Evolutionary conservation across 129 eudicot species (phyloP).

Genomic region (Tanacetum coccineum): DNA sequence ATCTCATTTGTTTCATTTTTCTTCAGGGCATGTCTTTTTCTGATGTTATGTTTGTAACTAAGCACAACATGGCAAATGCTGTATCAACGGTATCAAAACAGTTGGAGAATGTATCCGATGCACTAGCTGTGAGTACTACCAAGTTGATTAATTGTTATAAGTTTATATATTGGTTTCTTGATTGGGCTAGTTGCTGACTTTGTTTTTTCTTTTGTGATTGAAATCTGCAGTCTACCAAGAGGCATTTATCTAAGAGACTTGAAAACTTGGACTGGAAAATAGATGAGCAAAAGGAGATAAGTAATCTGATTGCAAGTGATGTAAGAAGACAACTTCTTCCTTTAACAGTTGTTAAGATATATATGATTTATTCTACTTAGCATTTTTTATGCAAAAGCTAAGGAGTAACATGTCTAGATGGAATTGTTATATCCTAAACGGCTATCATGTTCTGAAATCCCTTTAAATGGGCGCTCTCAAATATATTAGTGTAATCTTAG

Average conservation of each 20-base stretch:
- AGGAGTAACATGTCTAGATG: background rate
- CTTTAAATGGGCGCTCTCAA: background rate
- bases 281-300: conserved; percentile 75
- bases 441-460: background rate
- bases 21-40: conserved; percentile 82
- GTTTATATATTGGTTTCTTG: background rate
- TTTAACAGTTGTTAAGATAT: background rate
- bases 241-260: conserved; percentile 71
- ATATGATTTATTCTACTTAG: background rate
- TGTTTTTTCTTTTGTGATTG: conserved; percentile 6
- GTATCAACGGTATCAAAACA: conserved; percentile 85
- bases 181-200: conserved; percentile 9
- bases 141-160: background rate
- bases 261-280: conserved; percentile 88
- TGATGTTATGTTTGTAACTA: conserved; percentile 89
- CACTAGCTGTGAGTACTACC: conserved; percentile 58
- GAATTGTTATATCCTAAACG: conserved; percentile 3
- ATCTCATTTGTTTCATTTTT: background rate
- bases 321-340: conserved; percentile 34
- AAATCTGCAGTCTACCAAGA: conserved; percentile 62
- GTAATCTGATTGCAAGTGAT: conserved; percentile 62
- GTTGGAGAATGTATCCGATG: conserved; percentile 74
- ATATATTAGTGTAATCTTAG: no score
- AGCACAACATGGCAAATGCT: conserved; percentile 90
- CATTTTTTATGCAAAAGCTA: conserved; percentile 1